Evolutionary conservation across 2,329 filamentous ascomycete species (phyloP).

Genomic region (Cladobotryum protrusum): DNA sequence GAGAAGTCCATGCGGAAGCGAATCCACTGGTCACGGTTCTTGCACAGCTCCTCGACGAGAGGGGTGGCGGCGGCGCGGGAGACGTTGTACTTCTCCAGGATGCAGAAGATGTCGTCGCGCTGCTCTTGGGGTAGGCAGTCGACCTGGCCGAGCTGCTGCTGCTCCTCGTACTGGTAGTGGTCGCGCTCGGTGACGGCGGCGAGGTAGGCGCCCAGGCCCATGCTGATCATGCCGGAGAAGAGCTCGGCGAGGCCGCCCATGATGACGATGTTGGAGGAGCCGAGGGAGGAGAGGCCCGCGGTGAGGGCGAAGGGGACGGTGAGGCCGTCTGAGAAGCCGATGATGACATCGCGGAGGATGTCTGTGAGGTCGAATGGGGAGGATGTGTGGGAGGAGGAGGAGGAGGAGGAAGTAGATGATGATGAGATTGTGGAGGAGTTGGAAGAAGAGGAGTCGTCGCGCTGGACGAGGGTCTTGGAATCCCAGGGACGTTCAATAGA

Average conservation of each 20-base stretch:
- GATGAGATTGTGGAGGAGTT: slow-evolving; percentile 1
- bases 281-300: slow-evolving; percentile 61
- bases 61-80: slow-evolving; percentile 34
- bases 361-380: slow-evolving; percentile 31
- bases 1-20: slow-evolving; percentile 57
- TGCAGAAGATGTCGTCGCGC: slow-evolving; percentile 41
- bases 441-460: slow-evolving; percentile 14
- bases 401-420: slow-evolving; percentile 15
- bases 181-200: slow-evolving; percentile 54
- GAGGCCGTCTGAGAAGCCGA: slow-evolving; percentile 71
- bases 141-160: slow-evolving; percentile 36
- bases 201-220: slow-evolving; percentile 71
- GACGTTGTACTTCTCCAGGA: slow-evolving; percentile 47
- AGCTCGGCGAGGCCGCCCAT: slow-evolving; percentile 69
- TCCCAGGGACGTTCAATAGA: slow-evolving; percentile 22
- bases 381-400: slow-evolving; percentile 15
- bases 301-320: slow-evolving; percentile 76
- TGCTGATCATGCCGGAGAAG: slow-evolving; percentile 68
- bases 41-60: slow-evolving; percentile 45
- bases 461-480: slow-evolving; percentile 16
- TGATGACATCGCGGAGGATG: slow-evolving; percentile 58
- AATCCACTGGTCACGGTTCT: slow-evolving; percentile 43
- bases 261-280: slow-evolving; percentile 61
- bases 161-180: slow-evolving; percentile 44
- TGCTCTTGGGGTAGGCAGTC: slow-evolving; percentile 39